Evolutionary conservation across 805 yeast genomes (phyloP), one percentile per base, ranked within the genome.

Genomic region (Pichia eremophila): DNA sequence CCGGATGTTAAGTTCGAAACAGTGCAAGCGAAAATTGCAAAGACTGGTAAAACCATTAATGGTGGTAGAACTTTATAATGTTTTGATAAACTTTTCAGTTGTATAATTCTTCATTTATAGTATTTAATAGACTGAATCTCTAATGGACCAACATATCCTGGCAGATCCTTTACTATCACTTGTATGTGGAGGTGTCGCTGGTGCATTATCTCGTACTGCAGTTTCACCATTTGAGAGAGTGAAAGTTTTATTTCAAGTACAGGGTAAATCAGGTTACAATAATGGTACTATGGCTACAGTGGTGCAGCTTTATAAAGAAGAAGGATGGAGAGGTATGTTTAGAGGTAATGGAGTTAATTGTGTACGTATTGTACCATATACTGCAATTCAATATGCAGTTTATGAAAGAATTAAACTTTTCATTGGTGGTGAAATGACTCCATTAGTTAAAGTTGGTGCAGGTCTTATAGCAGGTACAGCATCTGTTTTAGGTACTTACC

Each of bases 201-300:
- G 95, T 17, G 88, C 88, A 0, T 70, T 83, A 0, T 85, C 95
- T 2, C 72, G 98, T 46, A 91, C 98, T 0, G 87, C 85, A 1
- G 96, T 90, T 7, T 86, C 96, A 12, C 99, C 99, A 1, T 81
- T 91, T 65, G 99, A 91, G 64, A 72, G 99, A 55, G 95, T 93
- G 56, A 91, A 91, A 66, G 93, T 93, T 52, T 66, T 91, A 27
- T 78, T 89, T 57, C 99, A 91, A 66, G 80, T 93, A 35, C 97
- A 91, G 65, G 93, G 85, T 11, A 46, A 54, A 8, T 34, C 53
- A 4, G 49, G 51, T 1, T 70, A 47, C 75, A 74, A 77, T 44
- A 67, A 71, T n/a, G 96, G 97, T 2, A 77, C 89, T 60, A 71
- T 81, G 49, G 73, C 81, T 7, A 87, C 96, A 0, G 79, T 93